Evolutionary conservation across 2,329 filamentous ascomycete genomes (phyloP), one percentile per base, ranked within the genome.

Genomic region (Cladophialophora exuberans): DNA sequence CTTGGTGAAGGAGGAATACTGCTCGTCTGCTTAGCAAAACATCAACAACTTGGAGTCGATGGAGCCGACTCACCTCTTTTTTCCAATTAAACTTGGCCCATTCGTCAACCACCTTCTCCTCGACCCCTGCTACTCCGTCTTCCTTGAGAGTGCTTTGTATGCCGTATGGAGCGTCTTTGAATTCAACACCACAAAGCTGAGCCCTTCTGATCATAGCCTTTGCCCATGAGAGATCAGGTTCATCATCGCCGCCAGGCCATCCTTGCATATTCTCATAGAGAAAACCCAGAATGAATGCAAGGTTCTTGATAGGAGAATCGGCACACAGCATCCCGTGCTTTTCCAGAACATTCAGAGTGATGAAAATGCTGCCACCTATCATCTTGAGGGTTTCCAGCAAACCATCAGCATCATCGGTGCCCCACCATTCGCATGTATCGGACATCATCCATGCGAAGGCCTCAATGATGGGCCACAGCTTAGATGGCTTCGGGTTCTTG

Each of bases 381-480:
- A 57, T 20, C 30, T 38, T 36, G 10, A 57, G 25, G 9, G 41
- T 57, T 9, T 22, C 49, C 6, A 47, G 26, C 13, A 49, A 11
- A 18, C 11, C 18, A 1, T 49, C 42, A 4, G 30, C 15, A 43
- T 54, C 49, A 23, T 57, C 49, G 15, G 36, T 17, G 15, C 46
- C 3, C 26, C 42, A 48, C 54, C 54, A 54, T 2, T 9, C 10
- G 6, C 15, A 3, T 6, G n/a, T 18, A n/a, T 47, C 43, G n/a
- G 23, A 10, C 6, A 52, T 26, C 3, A 26, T 11, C 33, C 39
- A 50, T 7, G 54, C 54, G 11, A 53, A 48, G 6, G 17, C 54
- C 42, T 52, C 54, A 25, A 54, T 33, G 11, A 42, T 31, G 2
- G 45, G 22, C 42, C 54, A 57, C 20, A 57, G 36, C n/a, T n/a